Conservation (phyloP, 2,329 filamentous ascomycete genomes). For the Leptoxyphium fumago region DNA sequence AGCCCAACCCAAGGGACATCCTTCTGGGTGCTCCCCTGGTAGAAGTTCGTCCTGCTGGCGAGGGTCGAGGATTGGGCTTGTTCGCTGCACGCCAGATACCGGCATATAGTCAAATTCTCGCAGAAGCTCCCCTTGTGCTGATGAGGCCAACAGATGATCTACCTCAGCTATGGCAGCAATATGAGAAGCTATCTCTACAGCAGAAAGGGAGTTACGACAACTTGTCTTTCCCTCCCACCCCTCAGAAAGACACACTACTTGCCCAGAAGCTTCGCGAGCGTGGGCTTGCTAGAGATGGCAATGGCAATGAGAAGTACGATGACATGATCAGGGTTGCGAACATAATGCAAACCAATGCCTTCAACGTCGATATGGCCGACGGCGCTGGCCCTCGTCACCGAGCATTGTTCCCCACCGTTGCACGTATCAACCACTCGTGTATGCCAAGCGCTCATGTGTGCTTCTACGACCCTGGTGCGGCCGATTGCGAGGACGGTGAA, state of each 20-base stretch:
- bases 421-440: conserved; percentile 12
- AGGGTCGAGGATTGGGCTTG: conserved; percentile 9
- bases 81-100: conserved; percentile 6
- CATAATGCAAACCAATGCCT: conserved; percentile 14
- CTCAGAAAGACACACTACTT: conserved; percentile 6
- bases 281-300: conserved; percentile 1
- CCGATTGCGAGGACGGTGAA: background rate
- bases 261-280: conserved; percentile 8
- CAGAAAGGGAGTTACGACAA: conserved; percentile 5
- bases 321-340: conserved; percentile 8
- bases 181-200: conserved; percentile 4
- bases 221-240: conserved; percentile 5
- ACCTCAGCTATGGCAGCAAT: conserved; percentile 9
- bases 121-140: conserved; percentile 7
- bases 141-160: conserved; percentile 11
- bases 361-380: conserved; percentile 10
- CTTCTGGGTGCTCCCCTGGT: conserved; percentile 6
- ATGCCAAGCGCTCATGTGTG: conserved; percentile 12
- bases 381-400: conserved; percentile 7
- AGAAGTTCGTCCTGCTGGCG: conserved; percentile 5
- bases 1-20: conserved; percentile 4
- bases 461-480: conserved; percentile 4
- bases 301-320: background rate
- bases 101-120: conserved; percentile 7
- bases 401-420: conserved; percentile 8